Evolutionary conservation across 306 rosid species (phyloP).

Genomic region (Hylodesmum podocarpum): DNA sequence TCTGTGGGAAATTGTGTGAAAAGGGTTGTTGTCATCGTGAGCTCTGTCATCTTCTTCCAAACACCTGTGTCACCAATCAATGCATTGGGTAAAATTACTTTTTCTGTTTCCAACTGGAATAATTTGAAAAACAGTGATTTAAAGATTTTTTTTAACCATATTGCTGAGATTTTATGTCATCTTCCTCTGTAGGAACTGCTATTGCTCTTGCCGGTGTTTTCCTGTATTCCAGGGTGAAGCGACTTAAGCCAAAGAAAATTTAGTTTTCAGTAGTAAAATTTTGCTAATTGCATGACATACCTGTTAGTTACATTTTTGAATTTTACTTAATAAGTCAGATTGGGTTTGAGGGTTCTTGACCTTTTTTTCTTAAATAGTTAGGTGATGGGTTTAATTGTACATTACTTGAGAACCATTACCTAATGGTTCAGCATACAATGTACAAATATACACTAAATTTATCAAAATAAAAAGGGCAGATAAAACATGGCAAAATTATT

Average conservation of each 20-base stretch:
- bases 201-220: slow-evolving; percentile 92
- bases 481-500: no score
- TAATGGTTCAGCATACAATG: slow-evolving; percentile 24
- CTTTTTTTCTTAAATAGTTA: background rate
- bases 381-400: slow-evolving; percentile 14
- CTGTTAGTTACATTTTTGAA: slow-evolving; percentile 4
- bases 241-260: slow-evolving; percentile 70
- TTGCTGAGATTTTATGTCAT: slow-evolving; percentile 1
- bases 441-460: no score
- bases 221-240: slow-evolving; percentile 83
- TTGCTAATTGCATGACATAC: slow-evolving; percentile 16
- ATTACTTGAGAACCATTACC: slow-evolving; percentile 25
- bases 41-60: slow-evolving; percentile 92
- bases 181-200: slow-evolving; percentile 70
- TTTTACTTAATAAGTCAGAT: slow-evolving; percentile 40
- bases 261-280: slow-evolving; percentile 40
- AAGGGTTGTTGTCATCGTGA: slow-evolving; percentile 91
- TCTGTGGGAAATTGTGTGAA: slow-evolving; percentile 93
- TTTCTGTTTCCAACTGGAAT: background rate
- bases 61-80: slow-evolving; percentile 84
- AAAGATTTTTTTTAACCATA: background rate
- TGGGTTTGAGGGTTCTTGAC: slow-evolving; percentile 13
- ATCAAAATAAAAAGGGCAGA: no score
- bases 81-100: slow-evolving; percentile 61
- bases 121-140: background rate